Conservation (phyloP, 2,329 filamentous ascomycete species). For the Ustulina deusta region DNA sequence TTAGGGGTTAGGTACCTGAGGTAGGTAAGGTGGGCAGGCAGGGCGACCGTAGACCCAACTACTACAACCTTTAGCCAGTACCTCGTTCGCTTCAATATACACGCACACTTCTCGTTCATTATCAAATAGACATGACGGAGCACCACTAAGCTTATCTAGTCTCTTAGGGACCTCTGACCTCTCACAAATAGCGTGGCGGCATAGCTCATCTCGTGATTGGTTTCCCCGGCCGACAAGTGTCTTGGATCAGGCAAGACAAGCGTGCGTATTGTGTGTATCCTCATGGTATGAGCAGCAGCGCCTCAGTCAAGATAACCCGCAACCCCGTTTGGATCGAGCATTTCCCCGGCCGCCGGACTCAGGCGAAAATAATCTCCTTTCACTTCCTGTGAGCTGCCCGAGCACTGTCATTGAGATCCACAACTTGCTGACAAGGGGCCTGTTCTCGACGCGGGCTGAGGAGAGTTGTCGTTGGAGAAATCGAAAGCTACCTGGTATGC, state of each 20-base stretch:
- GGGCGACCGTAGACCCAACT: too few species aligned
- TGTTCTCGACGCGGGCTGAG: neutral
- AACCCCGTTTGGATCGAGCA: conserved; percentile 6
- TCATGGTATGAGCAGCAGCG: conserved; percentile 12
- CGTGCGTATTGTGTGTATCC: conserved; percentile 21
- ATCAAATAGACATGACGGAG: conserved; percentile 28
- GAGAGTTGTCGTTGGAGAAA: neutral
- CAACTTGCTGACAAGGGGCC: neutral
- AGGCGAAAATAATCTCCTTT: conserved; percentile 13
- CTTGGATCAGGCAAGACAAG: conserved; percentile 34
- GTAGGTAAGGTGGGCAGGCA: too few species aligned
- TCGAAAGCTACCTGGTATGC: neutral
- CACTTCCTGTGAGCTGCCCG: conserved; percentile 13
- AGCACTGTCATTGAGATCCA: neutral
- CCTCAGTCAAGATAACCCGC: conserved; percentile 28
- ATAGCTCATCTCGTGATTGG: conserved; percentile 19
- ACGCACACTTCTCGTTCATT: conserved; percentile 23
- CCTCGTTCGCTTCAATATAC: neutral
- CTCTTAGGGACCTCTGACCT: conserved; percentile 16
- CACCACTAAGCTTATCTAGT: conserved; percentile 11
- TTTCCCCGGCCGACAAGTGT: conserved; percentile 27
- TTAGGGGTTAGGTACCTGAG: too few species aligned
- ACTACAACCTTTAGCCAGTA: neutral
- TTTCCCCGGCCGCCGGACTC: neutral
- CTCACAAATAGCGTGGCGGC: conserved; percentile 32